Evolutionary conservation across 371 early-diverging fungal genomes (phyloP), one percentile per base, ranked within the genome.

Genomic region (Entomophthora muscae): DNA sequence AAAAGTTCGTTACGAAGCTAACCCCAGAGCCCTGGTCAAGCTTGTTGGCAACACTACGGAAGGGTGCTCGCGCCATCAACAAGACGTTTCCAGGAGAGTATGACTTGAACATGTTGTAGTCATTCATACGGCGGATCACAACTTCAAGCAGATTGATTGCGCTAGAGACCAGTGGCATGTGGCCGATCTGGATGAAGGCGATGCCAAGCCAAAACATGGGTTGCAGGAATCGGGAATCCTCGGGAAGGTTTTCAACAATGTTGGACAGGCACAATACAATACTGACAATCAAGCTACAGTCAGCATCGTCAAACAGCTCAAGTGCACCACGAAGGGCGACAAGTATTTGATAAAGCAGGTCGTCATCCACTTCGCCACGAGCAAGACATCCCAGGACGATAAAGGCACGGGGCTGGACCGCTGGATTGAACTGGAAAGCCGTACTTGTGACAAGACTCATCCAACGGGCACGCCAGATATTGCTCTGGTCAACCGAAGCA

Each of bases 361-460:
- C 88, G 65, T 92, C 90, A 63, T 91, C 91, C 1, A 88, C 85
- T 66, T 89, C 92, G 67, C 87, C 84, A 24, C 86, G 81, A 0
- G 92, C 88, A 28, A 95, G 76, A 57, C 86, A 86, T 7, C 95
- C 96, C 24, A 95, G 75, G 2, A 88, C 83, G 21, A 93, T 87
- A 75, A 95, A 95, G 0, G 94, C 88, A 26, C 95, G 83, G 0
- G 94, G 95, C 70, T 95, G 96, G 32, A 93, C 80, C 0, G 91
- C 89, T 7, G 89, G 91, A 67, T 93, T 92, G 72, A 85, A 87
- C 66, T 91, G 89, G 82, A 95, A 95, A 0, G 94, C 91, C 23
- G 88, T 88, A 55, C 88, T 86, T 0, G 93, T 83, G 2, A 92
- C 86, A 63, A 95, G 72, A 53, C 89, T 82, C 80, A 93, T 88